Conservation (phyloP, 176 grass and related monocot species). For the Carex scoparia region DNA sequence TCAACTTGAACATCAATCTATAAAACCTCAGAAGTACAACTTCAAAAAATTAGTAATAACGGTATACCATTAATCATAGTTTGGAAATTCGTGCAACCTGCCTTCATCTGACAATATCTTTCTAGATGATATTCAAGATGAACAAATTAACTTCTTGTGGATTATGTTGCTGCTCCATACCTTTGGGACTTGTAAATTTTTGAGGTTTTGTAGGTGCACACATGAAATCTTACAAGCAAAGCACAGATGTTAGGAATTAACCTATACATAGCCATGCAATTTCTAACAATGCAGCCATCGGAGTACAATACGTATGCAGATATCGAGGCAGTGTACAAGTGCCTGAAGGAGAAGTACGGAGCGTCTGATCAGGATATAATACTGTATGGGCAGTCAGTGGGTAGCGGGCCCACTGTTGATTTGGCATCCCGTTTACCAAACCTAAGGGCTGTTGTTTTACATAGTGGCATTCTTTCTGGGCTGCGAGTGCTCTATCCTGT, state of each 20-base stretch:
- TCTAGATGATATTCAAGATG: neutral
- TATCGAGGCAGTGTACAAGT: slow-evolving; percentile 87
- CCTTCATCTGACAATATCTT: neutral
- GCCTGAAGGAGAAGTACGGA: slow-evolving; percentile 81
- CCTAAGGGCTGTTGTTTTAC: slow-evolving; percentile 81
- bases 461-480: slow-evolving; percentile 86
- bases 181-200: neutral
- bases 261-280: neutral
- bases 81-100: neutral
- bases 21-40: neutral
- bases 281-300: slow-evolving; percentile 50
- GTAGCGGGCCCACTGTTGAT: slow-evolving; percentile 88
- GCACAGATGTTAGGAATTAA: neutral
- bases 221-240: neutral
- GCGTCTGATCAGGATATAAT: slow-evolving; percentile 75
- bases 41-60: neutral
- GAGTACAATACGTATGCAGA: slow-evolving; percentile 98
- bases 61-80: neutral
- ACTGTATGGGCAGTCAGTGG: slow-evolving; percentile 84
- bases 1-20: neutral
- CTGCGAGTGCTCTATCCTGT: slow-evolving; percentile 84
- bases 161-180: neutral
- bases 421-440: slow-evolving; percentile 72
- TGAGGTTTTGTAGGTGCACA: neutral
- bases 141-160: neutral